Percentiles rank a stretch among this genome's conserved stretches.
These are phyloP conservation scores for Mimosa bimucronata DNA, from an alignment of 306 rosid species.

Conservation along the genomic window DNA sequence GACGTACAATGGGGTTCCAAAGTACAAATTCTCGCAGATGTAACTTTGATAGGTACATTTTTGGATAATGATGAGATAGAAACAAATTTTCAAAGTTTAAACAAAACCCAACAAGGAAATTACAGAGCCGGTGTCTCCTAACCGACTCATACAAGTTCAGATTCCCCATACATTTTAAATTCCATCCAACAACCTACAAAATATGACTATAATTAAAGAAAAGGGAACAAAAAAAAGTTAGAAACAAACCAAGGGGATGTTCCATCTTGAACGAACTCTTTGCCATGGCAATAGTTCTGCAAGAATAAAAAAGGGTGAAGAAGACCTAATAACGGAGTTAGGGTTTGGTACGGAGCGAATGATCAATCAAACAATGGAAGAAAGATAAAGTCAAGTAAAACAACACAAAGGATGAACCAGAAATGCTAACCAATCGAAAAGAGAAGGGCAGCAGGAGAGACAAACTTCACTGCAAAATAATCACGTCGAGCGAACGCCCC, in stretches of 20 bases:
- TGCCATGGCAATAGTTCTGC: slow-evolving; percentile 35
- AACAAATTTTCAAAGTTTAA: background rate
- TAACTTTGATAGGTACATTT: background rate
- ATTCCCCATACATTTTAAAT: background rate
- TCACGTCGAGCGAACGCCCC: background rate
- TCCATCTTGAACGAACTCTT: slow-evolving; percentile 44
- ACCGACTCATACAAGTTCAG: background rate
- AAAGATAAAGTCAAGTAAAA: background rate
- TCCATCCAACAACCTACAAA: background rate
- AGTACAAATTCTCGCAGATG: background rate
- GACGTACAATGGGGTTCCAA: background rate
- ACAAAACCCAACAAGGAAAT: background rate
- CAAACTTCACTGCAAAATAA: background rate
- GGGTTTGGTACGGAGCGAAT: slow-evolving; percentile 6
- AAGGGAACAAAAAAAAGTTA: background rate
- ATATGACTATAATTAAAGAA: background rate
- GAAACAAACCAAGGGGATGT: slow-evolving; percentile 40
- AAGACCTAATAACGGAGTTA: background rate
- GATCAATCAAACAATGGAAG: slow-evolving; percentile 3
- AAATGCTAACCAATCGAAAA: slow-evolving; percentile 27
- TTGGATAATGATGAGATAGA: background rate
- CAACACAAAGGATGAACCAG: background rate
- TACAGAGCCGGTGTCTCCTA: background rate
- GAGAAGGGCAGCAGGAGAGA: background rate
- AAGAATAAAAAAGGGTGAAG: background rate